Conservation (phyloP, 1,284 basidiomycete genomes). For the Puccinia hordei region DNA sequence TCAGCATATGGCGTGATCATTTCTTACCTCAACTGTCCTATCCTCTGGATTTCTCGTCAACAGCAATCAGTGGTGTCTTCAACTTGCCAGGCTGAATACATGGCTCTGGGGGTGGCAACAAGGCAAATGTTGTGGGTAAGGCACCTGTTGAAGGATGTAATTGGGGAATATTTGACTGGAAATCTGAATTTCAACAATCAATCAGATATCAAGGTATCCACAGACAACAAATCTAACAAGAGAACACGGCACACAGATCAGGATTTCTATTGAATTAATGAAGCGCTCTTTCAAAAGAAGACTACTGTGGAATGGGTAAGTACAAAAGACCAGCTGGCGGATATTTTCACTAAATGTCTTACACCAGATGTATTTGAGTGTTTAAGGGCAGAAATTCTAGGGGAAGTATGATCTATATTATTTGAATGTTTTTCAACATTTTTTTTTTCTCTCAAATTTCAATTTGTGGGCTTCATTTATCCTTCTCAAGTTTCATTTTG, state of each 20-base stretch:
- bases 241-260: not conserved
- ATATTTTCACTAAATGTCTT: conserved; percentile 20
- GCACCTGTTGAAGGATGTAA: too few species aligned
- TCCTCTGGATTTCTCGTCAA: not conserved
- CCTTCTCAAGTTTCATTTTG: too few species aligned
- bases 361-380: too few species aligned
- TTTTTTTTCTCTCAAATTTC: too few species aligned
- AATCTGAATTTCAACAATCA: not conserved
- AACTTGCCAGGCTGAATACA: conserved; percentile 29
- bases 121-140: not conserved
- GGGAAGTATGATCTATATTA: too few species aligned
- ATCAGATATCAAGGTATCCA: conserved; percentile 9
- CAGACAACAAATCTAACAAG: conserved; percentile 21
- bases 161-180: too few species aligned
- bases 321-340: conserved; percentile 8
- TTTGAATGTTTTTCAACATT: too few species aligned
- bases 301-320: conserved; percentile 1
- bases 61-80: not conserved
- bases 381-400: too few species aligned
- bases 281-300: not conserved
- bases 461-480: too few species aligned
- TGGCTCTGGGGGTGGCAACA: conserved; percentile 1
- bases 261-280: conserved; percentile 27
- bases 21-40: not conserved
- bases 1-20: not conserved